Base-by-base conservation (phyloP, 2,329 filamentous ascomycete species). In the Hysterium pulicare region DNA sequence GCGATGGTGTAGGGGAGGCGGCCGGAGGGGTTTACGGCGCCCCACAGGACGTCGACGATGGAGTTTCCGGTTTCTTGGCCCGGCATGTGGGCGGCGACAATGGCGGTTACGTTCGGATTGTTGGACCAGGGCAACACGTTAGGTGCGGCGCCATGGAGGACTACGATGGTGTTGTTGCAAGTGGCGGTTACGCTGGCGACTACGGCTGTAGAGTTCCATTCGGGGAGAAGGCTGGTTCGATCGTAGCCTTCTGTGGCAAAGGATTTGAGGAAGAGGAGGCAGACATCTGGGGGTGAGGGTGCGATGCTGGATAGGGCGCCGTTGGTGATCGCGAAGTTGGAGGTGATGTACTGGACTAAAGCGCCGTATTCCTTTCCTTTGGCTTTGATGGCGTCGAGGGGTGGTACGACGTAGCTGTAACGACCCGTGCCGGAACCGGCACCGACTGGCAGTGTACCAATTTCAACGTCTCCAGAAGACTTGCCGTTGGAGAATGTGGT, bases 261-360 rank as follows among this genome's bases (percentile, higher is more conserved):
- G 16, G 49, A 74, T 74, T 79, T 80, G 42, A 79, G 62, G 58
- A 80, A 78, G 16, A 80, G 75, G 6, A 80, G 58, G 54, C 39
- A 67, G 7, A 76, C 71, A 8, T 69, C 63, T 7, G 66, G 60
- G 1, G 72, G 55, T n/a, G 50, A 37, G 22, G 71, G 68, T 19
- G 58, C 55, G 7, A 58, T 47, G 16, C 33, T 45, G 7, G 44
- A 11, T 6, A 60, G 41, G 4, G 59, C 55, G 2, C 53, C 61
- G 5, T 49, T 41, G 5, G 57, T 58, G 36, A 64, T 66, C 33
- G 56, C 48, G 2, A 50, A 51, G 46, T 73, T 72, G 46, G 70
- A 59, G 2, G 67, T 60, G 7, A 71, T 57, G 44, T 70, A 71
- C 42, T 73, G 73, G 5, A 86, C 68, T 2, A 71, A 62, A 1